Percentiles rank a stretch among this genome's conserved stretches.
Evolutionary conservation across 352 stramenopile species (phyloP).

Genomic region (Pythium aristosporum): DNA sequence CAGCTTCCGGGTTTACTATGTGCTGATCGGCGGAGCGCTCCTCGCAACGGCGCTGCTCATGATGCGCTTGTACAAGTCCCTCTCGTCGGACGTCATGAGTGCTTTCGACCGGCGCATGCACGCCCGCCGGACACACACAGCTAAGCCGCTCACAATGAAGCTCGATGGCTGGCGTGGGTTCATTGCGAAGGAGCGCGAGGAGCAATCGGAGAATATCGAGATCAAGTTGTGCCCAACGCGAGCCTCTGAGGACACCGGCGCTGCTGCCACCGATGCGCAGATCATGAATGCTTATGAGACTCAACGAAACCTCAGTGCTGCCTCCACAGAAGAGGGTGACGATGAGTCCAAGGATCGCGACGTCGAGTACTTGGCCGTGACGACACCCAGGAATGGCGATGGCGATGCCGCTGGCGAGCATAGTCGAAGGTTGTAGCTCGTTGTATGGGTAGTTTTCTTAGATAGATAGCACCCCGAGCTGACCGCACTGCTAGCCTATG

Average conservation of each 20-base stretch:
- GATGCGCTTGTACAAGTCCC: slow-evolving; percentile 5
- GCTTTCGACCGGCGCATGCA: background rate
- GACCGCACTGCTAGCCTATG: slow-evolving; percentile 17
- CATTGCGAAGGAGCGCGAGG: slow-evolving; percentile 18
- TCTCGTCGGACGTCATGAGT: background rate
- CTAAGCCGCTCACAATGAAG: slow-evolving; percentile 30
- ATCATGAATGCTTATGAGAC: background rate
- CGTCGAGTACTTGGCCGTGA: background rate
- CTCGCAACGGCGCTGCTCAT: slow-evolving; percentile 4
- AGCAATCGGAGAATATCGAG: slow-evolving; percentile 23
- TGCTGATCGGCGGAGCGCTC: background rate
- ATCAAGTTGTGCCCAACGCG: slow-evolving; percentile 30
- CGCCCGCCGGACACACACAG: background rate
- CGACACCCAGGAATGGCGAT: slow-evolving; percentile 2
- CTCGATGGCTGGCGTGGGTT: slow-evolving; percentile 36
- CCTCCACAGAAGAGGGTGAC: slow-evolving; percentile 18
- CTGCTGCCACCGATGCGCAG: background rate
- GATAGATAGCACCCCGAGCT: background rate
- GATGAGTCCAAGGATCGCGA: background rate
- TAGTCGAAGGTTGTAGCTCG: background rate
- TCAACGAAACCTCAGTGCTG: background rate
- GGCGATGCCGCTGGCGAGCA: background rate
- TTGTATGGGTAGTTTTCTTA: too few species aligned
- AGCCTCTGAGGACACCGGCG: background rate
- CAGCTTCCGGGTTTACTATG: slow-evolving; percentile 11